Evolutionary conservation across 441 rosid species (phyloP).

Genomic region (Sinapis alba): DNA sequence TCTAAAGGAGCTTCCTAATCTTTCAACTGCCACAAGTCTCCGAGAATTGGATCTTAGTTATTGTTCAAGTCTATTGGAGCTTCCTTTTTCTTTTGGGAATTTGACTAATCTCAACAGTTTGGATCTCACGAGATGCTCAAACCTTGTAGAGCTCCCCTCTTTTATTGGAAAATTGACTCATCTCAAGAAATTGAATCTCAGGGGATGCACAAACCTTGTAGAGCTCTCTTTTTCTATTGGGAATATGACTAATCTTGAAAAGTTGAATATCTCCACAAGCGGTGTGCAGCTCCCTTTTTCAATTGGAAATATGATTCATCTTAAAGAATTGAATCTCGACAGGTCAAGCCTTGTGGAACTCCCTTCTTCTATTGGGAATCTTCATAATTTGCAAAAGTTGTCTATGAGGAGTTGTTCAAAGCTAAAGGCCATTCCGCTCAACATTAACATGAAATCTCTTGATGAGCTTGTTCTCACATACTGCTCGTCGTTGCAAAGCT

Average conservation of each 20-base stretch:
- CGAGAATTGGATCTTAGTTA: background rate
- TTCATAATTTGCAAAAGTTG: background rate
- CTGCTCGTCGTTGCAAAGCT: background rate
- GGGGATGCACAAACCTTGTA: background rate
- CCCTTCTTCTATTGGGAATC: no score
- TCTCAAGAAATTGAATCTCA: background rate
- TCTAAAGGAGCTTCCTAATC: background rate
- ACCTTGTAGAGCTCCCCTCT: background rate
- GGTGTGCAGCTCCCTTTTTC: background rate
- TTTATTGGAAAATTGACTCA: background rate
- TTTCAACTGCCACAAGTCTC: background rate
- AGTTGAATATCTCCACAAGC: no score
- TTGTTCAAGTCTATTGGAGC: background rate
- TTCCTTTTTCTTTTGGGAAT: background rate
- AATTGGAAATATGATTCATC: background rate
- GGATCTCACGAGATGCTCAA: background rate
- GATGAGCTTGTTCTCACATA: background rate
- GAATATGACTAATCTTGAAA: background rate
- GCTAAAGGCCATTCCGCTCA: background rate
- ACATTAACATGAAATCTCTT: background rate
- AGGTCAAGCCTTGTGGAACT: no score
- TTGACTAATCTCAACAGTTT: background rate
- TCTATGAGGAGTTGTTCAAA: background rate
- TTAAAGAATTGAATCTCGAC: background rate
- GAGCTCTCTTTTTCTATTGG: background rate